Percentiles rank a stretch among this genome's conserved stretches.
phyloP scores from a whole-genome alignment of 1,139 yeast species.

The Yamadazyma buinensis region DNA sequence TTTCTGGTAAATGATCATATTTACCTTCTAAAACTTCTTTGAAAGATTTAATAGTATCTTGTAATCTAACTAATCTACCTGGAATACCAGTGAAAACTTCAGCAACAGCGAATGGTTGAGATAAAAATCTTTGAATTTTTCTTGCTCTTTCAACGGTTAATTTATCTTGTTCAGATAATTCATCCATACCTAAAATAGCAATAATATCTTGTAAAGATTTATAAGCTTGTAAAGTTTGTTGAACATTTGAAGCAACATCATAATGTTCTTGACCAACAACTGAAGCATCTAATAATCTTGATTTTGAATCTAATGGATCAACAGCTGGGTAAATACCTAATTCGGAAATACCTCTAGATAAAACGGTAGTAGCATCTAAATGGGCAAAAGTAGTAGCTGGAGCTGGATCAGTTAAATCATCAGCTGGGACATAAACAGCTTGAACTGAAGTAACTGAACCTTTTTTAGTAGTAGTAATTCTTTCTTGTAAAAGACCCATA shows the following conservation, averaged over 20 bases:
- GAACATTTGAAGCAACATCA: conserved; percentile 90
- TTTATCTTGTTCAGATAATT: conserved; percentile 97
- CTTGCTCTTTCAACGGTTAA: conserved; percentile 99
- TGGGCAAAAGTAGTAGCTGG: conserved; percentile 99
- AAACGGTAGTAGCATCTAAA: conserved; percentile 99
- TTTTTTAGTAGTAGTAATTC: conserved; percentile 99
- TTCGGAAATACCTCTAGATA: conserved; percentile 99
- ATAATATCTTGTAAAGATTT: conserved; percentile 99
- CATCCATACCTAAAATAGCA: conserved; percentile 99
- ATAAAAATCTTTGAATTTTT: conserved; percentile 99
- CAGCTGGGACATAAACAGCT: conserved; percentile 99
- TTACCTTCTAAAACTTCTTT: conserved; percentile 97
- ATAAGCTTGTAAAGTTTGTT: conserved; percentile 98
- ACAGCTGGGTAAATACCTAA: conserved; percentile 99
- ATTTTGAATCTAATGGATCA: conserved; percentile 99
- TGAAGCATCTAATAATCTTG: conserved; percentile 95
- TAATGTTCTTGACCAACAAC: conserved; percentile 99
- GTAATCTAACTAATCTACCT: conserved; percentile 95
- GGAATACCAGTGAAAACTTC: conserved; percentile 99
- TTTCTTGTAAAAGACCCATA: conserved; percentile 99
- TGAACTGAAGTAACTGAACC: conserved; percentile 99
- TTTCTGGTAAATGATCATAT: conserved; percentile 98
- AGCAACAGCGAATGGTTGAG: conserved; percentile 99
- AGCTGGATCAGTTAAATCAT: conserved; percentile 99
- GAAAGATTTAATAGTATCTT: conserved; percentile 93